Evolutionary conservation across 2,329 filamentous ascomycete species (phyloP).

Genomic region (Penicillium sumatraense): DNA sequence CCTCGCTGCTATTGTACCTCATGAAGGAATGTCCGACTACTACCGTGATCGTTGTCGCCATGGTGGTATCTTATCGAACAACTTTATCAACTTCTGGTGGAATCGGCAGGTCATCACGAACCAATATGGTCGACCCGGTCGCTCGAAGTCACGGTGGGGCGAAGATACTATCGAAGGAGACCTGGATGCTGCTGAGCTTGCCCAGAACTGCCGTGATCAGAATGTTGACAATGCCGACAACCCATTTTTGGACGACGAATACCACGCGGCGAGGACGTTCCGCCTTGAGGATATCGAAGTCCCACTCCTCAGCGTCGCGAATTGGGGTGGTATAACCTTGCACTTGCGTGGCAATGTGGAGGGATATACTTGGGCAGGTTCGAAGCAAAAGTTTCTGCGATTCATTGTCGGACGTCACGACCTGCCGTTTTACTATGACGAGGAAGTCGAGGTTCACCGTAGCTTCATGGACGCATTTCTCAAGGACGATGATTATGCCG

Average conservation of each 20-base stretch:
- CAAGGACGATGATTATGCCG: constrained; percentile 62
- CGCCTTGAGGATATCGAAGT: constrained; percentile 67
- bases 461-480: constrained; percentile 72
- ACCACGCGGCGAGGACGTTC: constrained; percentile 65
- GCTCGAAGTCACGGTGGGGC: not conserved
- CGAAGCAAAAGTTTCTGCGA: constrained; percentile 67
- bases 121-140: not conserved
- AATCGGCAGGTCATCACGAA: not conserved
- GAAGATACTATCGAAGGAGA: not conserved
- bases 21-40: not conserved
- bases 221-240: not conserved
- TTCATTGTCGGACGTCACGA: constrained; percentile 69
- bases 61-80: not conserved
- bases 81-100: not conserved
- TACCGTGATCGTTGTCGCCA: not conserved
- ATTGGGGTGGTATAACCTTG: constrained; percentile 67
- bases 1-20: not conserved
- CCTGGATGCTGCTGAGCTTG: not conserved
- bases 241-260: constrained; percentile 54
- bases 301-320: constrained; percentile 67
- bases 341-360: constrained; percentile 70
- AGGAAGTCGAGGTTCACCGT: constrained; percentile 67
- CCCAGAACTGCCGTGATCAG: not conserved
- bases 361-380: constrained; percentile 65
- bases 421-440: constrained; percentile 70